Conservation (phyloP, 1,139 yeast genomes). For the Yamadazyma oceani region DNA sequence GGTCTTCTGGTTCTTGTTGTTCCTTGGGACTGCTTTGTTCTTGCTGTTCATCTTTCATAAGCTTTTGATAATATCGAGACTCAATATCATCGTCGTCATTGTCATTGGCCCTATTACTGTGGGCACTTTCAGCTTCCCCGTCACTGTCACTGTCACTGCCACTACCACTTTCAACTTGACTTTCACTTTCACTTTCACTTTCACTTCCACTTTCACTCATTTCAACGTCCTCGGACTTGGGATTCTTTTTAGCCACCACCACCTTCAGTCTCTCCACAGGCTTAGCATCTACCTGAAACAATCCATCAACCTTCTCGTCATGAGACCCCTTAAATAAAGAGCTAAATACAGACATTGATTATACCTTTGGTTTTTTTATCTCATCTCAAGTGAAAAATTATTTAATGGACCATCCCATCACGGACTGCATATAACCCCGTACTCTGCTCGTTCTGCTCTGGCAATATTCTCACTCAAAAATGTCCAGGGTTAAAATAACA, state of each 20-base stretch:
- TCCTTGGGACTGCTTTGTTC: background rate
- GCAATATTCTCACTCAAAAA: too few species aligned
- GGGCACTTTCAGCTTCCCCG: constrained; percentile 3
- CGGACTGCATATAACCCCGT: too few species aligned
- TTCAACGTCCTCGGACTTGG: background rate
- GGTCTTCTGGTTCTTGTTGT: constrained; percentile 15
- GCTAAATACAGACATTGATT: constrained; percentile 26
- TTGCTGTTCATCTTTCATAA: constrained; percentile 26
- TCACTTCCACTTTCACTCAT: background rate
- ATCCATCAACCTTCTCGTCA: constrained; percentile 33
- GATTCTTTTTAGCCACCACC: constrained; percentile 5
- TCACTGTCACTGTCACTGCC: constrained; percentile 5
- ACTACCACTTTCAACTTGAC: constrained; percentile 4
- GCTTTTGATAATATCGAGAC: constrained; percentile 44
- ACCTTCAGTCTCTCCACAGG: constrained; percentile 10
- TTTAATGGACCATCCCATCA: constrained; percentile 1
- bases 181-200: constrained; percentile 3
- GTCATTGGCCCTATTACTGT: constrained; percentile 17
- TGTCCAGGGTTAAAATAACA: too few species aligned
- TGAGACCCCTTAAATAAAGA: constrained; percentile 30
- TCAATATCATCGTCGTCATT: constrained; percentile 45
- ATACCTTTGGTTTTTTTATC: constrained; percentile 3
- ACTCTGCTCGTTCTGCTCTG: background rate
- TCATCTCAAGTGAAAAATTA: constrained; percentile 15
- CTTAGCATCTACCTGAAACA: constrained; percentile 25